These are phyloP conservation scores for Morella rubra DNA, from an alignment of 306 rosid genomes.

Conservation along the genomic window DNA sequence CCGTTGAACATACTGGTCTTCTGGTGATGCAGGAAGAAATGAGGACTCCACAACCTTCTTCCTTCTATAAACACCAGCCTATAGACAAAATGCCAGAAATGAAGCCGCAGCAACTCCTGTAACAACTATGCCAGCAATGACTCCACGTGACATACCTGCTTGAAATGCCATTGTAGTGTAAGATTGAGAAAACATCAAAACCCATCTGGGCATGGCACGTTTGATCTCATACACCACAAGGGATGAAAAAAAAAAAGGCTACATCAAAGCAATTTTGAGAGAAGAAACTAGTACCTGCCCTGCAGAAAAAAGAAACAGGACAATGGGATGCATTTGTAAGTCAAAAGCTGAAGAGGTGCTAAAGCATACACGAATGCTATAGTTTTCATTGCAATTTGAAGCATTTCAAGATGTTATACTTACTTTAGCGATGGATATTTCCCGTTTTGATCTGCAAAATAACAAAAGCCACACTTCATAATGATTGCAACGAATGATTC, in stretches of 20 bases:
- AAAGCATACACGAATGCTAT: neutral
- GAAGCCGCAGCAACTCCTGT: constrained; percentile 47
- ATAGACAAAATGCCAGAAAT: constrained; percentile 36
- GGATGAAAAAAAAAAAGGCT: constrained; percentile 9
- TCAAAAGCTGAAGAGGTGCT: constrained; percentile 8
- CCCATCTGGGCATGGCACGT: constrained; percentile 15
- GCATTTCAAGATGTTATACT: constrained; percentile 1
- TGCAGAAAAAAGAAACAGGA: constrained; percentile 44
- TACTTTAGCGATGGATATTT: constrained; percentile 48
- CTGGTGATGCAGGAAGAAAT: constrained; percentile 32
- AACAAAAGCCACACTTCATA: constrained; percentile 26
- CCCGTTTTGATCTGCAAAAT: constrained; percentile 61
- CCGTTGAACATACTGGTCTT: constrained; percentile 30
- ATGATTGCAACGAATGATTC: neutral
- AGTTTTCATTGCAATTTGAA: constrained; percentile 15
- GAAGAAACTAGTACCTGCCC: constrained; percentile 56
- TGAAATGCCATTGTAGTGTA: constrained; percentile 33
- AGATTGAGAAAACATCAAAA: constrained; percentile 27
- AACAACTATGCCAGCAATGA: constrained; percentile 48
- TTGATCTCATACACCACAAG: constrained; percentile 4
- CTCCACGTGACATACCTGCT: constrained; percentile 54
- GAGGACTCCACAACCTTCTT: constrained; percentile 42
- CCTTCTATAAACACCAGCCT: constrained; percentile 38
- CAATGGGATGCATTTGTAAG: constrained; percentile 26
- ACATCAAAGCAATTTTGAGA: constrained; percentile 20